A percentile compares a stretch with the other conserved stretches of the same genome.
Evolutionary conservation across 257 asterid species (phyloP).

Genomic region (Sherardia arvensis): DNA sequence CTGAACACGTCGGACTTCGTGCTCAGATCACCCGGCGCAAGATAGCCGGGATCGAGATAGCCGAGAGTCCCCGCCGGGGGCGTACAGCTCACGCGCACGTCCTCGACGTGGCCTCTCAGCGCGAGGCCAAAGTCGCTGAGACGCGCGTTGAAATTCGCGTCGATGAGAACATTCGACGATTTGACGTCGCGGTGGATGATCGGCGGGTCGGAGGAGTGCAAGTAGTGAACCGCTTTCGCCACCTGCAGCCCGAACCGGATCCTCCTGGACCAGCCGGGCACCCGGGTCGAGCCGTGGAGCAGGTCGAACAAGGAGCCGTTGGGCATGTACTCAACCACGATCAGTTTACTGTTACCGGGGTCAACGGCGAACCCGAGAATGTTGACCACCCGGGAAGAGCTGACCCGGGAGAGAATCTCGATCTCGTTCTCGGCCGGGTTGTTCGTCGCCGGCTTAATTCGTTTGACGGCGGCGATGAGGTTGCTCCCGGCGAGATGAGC

Average conservation of each 20-base stretch:
- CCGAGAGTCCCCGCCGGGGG: slow-evolving; percentile 97
- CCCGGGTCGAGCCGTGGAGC: slow-evolving; percentile 47
- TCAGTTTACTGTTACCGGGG: slow-evolving; percentile 28
- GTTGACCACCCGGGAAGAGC: slow-evolving; percentile 58
- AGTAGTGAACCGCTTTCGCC: slow-evolving; percentile 54
- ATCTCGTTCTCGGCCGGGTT: slow-evolving; percentile 55
- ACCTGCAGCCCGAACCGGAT: slow-evolving; percentile 57
- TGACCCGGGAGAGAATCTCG: slow-evolving; percentile 53
- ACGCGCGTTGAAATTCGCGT: slow-evolving; percentile 44
- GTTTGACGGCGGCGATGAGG: slow-evolving; percentile 57
- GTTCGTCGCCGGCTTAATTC: slow-evolving; percentile 21
- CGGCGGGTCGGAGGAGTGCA: slow-evolving; percentile 65
- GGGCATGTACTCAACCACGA: slow-evolving; percentile 84
- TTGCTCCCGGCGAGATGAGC: slow-evolving; percentile 34
- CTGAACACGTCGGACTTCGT: slow-evolving; percentile 84
- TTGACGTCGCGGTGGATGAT: slow-evolving; percentile 77
- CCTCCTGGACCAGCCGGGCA: slow-evolving; percentile 60
- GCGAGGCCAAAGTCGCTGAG: slow-evolving; percentile 80
- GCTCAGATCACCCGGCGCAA: slow-evolving; percentile 80
- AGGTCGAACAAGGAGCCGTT: slow-evolving; percentile 57
- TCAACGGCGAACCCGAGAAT: slow-evolving; percentile 51
- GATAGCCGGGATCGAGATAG: slow-evolving; percentile 79
- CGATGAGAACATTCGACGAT: slow-evolving; percentile 68
- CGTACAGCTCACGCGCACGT: slow-evolving; percentile 47
- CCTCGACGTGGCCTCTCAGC: slow-evolving; percentile 75